Percentiles rank a stretch among this genome's conserved stretches.
phyloP scores from a whole-genome alignment of 345 rosid species.

The Linum usitatissimum region DNA sequence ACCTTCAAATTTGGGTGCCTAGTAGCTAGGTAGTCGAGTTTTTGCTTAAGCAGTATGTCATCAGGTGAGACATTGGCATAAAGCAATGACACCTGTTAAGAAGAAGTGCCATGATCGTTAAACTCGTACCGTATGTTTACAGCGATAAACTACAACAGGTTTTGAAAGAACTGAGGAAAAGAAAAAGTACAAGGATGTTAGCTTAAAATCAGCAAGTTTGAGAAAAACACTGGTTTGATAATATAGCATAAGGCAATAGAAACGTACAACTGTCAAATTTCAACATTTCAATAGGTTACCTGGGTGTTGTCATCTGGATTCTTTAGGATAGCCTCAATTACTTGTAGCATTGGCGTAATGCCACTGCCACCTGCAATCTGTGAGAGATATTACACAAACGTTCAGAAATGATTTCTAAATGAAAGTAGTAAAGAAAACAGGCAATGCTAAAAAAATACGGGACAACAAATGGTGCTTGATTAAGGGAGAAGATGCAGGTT shows the following conservation, averaged over 20 bases:
- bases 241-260: neutral
- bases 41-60: conserved; percentile 83
- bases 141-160: neutral
- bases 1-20: conserved; percentile 87
- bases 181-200: neutral
- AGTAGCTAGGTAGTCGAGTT: conserved; percentile 72
- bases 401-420: conserved; percentile 1
- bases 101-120: neutral
- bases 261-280: neutral
- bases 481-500: neutral
- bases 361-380: conserved; percentile 97
- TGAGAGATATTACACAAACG: neutral
- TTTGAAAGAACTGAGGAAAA: neutral
- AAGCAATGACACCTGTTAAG: conserved; percentile 56
- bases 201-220: neutral
- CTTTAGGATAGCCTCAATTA: conserved; percentile 76
- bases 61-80: conserved; percentile 92
- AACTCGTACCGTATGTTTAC: neutral
- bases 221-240: neutral
- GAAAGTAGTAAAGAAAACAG: neutral
- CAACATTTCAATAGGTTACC: conserved; percentile 26
- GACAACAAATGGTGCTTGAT: neutral
- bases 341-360: conserved; percentile 96
- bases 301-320: conserved; percentile 86
- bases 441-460: neutral